These are phyloP conservation scores for Leptographium wingfieldii DNA, from an alignment of 2,329 filamentous ascomycete genomes.

Conservation along the genomic window DNA sequence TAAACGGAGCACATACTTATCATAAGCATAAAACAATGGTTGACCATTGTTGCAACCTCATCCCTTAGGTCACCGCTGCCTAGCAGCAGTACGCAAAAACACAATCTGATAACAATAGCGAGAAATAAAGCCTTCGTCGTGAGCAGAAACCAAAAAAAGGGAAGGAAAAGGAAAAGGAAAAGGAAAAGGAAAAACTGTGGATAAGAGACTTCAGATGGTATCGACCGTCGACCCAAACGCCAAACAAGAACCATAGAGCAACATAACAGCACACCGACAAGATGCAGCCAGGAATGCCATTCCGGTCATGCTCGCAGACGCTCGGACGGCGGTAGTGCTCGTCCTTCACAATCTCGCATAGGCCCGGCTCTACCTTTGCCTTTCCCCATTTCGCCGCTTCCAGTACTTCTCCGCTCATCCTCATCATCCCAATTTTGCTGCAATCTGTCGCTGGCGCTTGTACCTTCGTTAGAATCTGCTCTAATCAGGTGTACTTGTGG, in stretches of 20 bases:
- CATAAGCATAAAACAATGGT: not conserved
- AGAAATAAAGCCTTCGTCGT: not conserved
- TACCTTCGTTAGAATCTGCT: not conserved
- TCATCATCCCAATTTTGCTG: slow-evolving; percentile 22
- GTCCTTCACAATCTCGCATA: slow-evolving; percentile 36
- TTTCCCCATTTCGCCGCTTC: slow-evolving; percentile 29
- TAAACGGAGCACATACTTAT: too few relatives aligned
- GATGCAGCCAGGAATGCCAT: not conserved
- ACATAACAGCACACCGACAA: not conserved
- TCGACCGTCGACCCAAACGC: not conserved
- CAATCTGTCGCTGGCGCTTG: slow-evolving; percentile 15
- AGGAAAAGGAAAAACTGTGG: too few relatives aligned
- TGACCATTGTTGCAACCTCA: not conserved
- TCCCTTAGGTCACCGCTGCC: not conserved
- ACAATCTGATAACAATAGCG: not conserved
- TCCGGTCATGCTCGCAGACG: slow-evolving; percentile 27
- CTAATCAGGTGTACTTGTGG: slow-evolving; percentile 14
- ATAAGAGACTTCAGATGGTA: not conserved
- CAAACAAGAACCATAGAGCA: not conserved
- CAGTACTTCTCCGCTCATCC: slow-evolving; percentile 28
- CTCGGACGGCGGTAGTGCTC: slow-evolving; percentile 39
- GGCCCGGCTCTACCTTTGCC: slow-evolving; percentile 26
- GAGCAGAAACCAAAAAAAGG: not conserved
- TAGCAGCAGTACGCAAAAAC: not conserved
- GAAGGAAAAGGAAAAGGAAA: too few relatives aligned